These are phyloP conservation scores for Dactylellina cionopaga DNA, from an alignment of 2,329 filamentous ascomycete genomes.

Conservation along the genomic window DNA sequence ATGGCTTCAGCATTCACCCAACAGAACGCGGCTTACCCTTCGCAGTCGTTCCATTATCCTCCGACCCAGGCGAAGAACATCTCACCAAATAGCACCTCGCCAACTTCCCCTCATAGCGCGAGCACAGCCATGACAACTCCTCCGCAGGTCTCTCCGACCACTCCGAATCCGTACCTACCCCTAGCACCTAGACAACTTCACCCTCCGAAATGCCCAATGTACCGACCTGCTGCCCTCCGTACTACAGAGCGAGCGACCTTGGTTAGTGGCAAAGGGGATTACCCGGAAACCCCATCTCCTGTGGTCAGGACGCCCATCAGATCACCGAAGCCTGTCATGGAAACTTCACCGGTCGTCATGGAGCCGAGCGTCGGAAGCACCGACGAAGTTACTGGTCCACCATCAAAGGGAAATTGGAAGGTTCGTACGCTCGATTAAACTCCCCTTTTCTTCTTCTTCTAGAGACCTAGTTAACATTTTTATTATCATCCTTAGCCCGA, in stretches of 20 bases:
- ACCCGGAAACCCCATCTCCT: slow-evolving; percentile 23
- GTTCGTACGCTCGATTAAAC: slow-evolving; percentile 33
- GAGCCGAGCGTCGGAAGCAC: slow-evolving; percentile 42
- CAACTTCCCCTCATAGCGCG: slow-evolving; percentile 43
- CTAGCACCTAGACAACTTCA: slow-evolving; percentile 56
- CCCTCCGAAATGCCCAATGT: slow-evolving; percentile 57
- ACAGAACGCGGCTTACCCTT: slow-evolving; percentile 8
- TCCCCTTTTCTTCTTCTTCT: neutral
- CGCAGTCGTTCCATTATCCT: slow-evolving; percentile 28
- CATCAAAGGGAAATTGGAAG: slow-evolving; percentile 57
- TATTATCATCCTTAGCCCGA: slow-evolving; percentile 53
- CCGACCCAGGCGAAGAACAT: slow-evolving; percentile 45
- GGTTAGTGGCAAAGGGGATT: slow-evolving; percentile 35
- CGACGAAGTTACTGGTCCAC: slow-evolving; percentile 55
- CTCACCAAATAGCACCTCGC: slow-evolving; percentile 45
- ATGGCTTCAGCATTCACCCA: slow-evolving; percentile 39
- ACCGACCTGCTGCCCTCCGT: slow-evolving; percentile 57
- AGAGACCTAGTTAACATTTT: neutral
- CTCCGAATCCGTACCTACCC: slow-evolving; percentile 48
- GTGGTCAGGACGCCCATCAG: slow-evolving; percentile 19
- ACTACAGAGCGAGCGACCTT: slow-evolving; percentile 55
- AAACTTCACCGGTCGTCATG: slow-evolving; percentile 17
- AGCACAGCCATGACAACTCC: slow-evolving; percentile 40
- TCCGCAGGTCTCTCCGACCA: slow-evolving; percentile 37
- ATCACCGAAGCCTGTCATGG: slow-evolving; percentile 18